A percentile compares a stretch with the other conserved stretches of the same genome.
Conservation (phyloP, 768 basidiomycete genomes). For the Neoboletus subvelutipes region DNA sequence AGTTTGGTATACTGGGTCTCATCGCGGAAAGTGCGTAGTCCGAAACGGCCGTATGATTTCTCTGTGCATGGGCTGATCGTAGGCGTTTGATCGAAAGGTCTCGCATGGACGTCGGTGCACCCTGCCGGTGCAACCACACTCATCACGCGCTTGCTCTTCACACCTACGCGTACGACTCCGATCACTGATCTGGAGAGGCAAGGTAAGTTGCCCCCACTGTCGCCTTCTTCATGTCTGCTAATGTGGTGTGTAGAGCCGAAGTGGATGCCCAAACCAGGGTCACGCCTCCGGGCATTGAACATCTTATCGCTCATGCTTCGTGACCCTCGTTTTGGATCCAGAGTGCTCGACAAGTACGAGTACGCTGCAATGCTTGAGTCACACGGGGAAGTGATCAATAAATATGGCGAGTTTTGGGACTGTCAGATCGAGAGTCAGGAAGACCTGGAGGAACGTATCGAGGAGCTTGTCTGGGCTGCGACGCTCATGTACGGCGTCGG, state of each 20-base stretch:
- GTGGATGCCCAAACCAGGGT: constrained; percentile 27
- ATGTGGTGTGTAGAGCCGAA: constrained; percentile 13
- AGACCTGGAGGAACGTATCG: constrained; percentile 50
- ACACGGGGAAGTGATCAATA: constrained; percentile 40
- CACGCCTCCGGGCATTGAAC: constrained; percentile 46
- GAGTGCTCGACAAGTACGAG: constrained; percentile 32
- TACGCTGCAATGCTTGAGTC: constrained; percentile 36
- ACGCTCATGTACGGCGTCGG: constrained; percentile 59
- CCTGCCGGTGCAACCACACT: constrained; percentile 34
- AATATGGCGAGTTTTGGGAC: constrained; percentile 49
- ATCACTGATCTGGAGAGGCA: constrained; percentile 22
- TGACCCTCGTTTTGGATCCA: constrained; percentile 41
- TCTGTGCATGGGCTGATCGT: not conserved
- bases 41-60: not conserved
- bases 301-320: constrained; percentile 55
- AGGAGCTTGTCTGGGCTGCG: constrained; percentile 61
- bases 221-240: not conserved
- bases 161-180: constrained; percentile 19
- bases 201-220: constrained; percentile 2
- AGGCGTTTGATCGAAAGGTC: constrained; percentile 39
- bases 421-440: constrained; percentile 36
- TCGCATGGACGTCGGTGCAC: constrained; percentile 59
- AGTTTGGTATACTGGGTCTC: constrained; percentile 62
- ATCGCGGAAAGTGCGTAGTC: constrained; percentile 54
- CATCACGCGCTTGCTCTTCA: constrained; percentile 35